These are phyloP conservation scores for Eutypa lata DNA, from an alignment of 2,329 filamentous ascomycete genomes.

Conservation along the genomic window DNA sequence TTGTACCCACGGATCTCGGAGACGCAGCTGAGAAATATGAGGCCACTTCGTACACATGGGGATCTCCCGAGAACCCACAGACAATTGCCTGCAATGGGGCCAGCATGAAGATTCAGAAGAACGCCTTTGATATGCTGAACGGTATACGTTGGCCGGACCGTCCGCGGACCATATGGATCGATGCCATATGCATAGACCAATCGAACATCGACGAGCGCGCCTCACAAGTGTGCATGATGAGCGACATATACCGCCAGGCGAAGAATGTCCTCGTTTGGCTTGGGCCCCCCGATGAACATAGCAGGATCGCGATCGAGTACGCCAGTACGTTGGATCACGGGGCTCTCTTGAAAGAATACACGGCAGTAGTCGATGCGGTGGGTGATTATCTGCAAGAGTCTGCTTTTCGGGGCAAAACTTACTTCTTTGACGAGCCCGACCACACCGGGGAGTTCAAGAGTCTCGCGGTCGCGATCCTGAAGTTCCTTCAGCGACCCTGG, in stretches of 20 bases:
- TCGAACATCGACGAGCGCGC: slow-evolving; percentile 17
- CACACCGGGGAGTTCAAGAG: background rate
- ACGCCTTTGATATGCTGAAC: slow-evolving; percentile 20
- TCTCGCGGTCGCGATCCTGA: slow-evolving; percentile 13
- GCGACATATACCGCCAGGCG: slow-evolving; percentile 18
- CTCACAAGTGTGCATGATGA: slow-evolving; percentile 20
- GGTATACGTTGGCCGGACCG: slow-evolving; percentile 12
- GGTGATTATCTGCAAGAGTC: slow-evolving; percentile 1
- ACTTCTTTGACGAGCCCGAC: slow-evolving; percentile 17
- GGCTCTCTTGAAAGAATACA: slow-evolving; percentile 9
- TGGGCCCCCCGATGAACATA: slow-evolving; percentile 16
- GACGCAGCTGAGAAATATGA: slow-evolving; percentile 13
- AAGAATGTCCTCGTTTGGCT: slow-evolving; percentile 18
- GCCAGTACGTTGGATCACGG: slow-evolving; percentile 13
- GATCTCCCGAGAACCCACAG: slow-evolving; percentile 15
- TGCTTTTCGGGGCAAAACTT: slow-evolving; percentile 14
- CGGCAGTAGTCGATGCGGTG: background rate
- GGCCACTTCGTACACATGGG: slow-evolving; percentile 24
- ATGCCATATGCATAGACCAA: slow-evolving; percentile 22
- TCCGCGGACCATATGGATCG: slow-evolving; percentile 19
- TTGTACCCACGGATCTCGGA: slow-evolving; percentile 16
- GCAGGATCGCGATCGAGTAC: slow-evolving; percentile 14
- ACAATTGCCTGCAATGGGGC: slow-evolving; percentile 11
- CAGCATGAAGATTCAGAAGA: slow-evolving; percentile 16
- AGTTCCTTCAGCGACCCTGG: slow-evolving; percentile 20